Conservation (phyloP, 2,329 filamentous ascomycete genomes). For the Ceratocystis eucalypticola region DNA sequence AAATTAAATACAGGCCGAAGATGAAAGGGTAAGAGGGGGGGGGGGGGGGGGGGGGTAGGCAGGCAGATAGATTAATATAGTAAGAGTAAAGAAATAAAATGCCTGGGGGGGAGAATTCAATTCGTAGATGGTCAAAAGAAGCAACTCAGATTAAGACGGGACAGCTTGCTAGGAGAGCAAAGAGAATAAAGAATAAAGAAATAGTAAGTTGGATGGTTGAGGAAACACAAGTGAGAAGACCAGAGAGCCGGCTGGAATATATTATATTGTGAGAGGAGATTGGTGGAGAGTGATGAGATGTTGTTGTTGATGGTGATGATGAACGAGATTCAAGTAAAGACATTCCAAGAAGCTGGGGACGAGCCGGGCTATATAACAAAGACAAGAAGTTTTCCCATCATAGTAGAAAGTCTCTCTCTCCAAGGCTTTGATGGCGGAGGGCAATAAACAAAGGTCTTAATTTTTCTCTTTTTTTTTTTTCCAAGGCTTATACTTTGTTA, state of each 20-base stretch:
- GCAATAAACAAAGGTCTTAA: neutral
- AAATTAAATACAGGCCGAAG: neutral
- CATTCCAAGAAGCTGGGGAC: slow-evolving; percentile 3
- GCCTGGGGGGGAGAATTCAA: neutral
- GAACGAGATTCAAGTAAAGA: slow-evolving; percentile 1
- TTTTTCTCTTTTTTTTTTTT: neutral
- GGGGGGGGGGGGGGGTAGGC: neutral
- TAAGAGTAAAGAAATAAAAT: neutral
- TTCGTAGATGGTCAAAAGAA: neutral
- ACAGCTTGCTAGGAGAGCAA: neutral
- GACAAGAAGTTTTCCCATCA: neutral
- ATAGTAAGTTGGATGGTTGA: neutral
- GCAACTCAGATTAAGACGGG: neutral
- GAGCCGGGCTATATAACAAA: neutral
- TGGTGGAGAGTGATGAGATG: neutral
- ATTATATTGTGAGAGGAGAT: slow-evolving; percentile 6
- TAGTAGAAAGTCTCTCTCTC: neutral
- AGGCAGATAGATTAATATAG: neutral
- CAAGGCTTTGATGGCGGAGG: neutral
- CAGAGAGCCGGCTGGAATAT: slow-evolving; percentile 13
- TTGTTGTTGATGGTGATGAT: slow-evolving; percentile 1
- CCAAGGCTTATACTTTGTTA: neutral
- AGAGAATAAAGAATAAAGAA: neutral
- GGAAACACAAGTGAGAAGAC: slow-evolving; percentile 2
- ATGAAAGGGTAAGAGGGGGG: neutral